Conservation (phyloP, 495 filamentous ascomycete genomes). For the Xylaria palmicola region DNA sequence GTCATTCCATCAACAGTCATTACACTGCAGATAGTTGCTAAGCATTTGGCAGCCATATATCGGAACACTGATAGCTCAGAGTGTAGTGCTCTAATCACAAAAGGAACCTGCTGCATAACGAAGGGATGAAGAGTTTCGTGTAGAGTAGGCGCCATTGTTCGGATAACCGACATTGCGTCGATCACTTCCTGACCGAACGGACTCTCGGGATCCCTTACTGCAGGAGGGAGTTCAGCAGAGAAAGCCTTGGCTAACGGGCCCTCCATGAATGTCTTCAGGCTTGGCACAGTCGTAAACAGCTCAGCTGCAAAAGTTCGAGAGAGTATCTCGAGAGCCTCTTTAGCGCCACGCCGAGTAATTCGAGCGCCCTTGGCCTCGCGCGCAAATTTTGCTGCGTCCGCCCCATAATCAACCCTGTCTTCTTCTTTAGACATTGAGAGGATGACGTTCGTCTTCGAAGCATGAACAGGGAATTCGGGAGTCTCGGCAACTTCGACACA, state of each 20-base stretch:
- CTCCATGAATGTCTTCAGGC: slow-evolving; percentile 75
- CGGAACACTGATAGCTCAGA: slow-evolving; percentile 86
- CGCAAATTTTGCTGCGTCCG: slow-evolving; percentile 84
- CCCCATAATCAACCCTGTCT: slow-evolving; percentile 81
- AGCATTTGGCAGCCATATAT: slow-evolving; percentile 95
- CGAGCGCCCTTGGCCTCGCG: slow-evolving; percentile 79
- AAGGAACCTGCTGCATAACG: slow-evolving; percentile 79
- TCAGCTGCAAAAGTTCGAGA: slow-evolving; percentile 71
- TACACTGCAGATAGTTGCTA: slow-evolving; percentile 95
- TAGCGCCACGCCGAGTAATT: slow-evolving; percentile 87
- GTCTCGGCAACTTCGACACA: slow-evolving; percentile 97
- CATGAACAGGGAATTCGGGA: slow-evolving; percentile 85
- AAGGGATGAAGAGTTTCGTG: slow-evolving; percentile 70
- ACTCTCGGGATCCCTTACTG: slow-evolving; percentile 65
- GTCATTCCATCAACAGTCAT: slow-evolving; percentile 95
- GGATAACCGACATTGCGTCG: slow-evolving; percentile 87
- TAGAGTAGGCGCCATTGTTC: slow-evolving; percentile 84
- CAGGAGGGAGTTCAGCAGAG: slow-evolving; percentile 64
- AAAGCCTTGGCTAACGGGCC: slow-evolving; percentile 74
- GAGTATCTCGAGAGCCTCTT: slow-evolving; percentile 90
- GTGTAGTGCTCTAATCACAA: slow-evolving; percentile 80
- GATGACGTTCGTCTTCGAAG: slow-evolving; percentile 69
- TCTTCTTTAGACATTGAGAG: slow-evolving; percentile 94
- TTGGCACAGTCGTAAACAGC: slow-evolving; percentile 77
- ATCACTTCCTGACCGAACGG: slow-evolving; percentile 86